Evolutionary conservation across 2,329 filamentous ascomycete genomes (phyloP), one percentile per base, ranked within the genome.

Genomic region (Gnomoniopsis sp.): DNA sequence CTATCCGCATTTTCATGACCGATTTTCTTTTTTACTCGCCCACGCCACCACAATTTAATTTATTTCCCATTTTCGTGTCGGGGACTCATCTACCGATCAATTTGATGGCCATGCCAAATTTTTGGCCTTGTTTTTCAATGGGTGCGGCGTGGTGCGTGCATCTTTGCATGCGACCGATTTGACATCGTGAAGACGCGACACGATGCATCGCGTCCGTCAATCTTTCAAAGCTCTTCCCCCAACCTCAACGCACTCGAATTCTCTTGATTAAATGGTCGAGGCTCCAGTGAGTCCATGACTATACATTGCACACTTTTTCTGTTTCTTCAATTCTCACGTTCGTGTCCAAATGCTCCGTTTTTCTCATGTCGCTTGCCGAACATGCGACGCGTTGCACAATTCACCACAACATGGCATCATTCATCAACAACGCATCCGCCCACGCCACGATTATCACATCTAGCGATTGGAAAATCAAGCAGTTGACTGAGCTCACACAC

Each of bases 1-100:
- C 59, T 61, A 61, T 61, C 59, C 59, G 48, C 59, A 59, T 21
- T 33, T 53, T 56, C n/a, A 30, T 48, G 53, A 46, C 22, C 49
- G 36, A 36, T 34, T 53, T 59, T 56, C 49, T 34, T 22, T 12
- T 49, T 56, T 49, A n/a, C 8, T 49, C 43, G 23, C 36, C 56
- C 53, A 61, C 53, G 4, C 53, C 59, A 59, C 59, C 52, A 53
- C 59, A 55, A 11, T 10, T 53, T 7, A 14, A 26, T 36, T 21
- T 46, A 53, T 56, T 33, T 21, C n/a, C 22, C 56, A 53, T 19
- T 47, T 55, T 48, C 26, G 46, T 21, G 51, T 49, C 43, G 46
- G 15, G 12, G 26, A 33, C 23, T 59, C n/a, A 56, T 26, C 59
- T 19, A 34, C 38, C 52, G 49, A 55, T 59, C 53, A 59, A 33